Evolutionary conservation across 306 rosid species (phyloP).

Genomic region (Inga leiocalycina): DNA sequence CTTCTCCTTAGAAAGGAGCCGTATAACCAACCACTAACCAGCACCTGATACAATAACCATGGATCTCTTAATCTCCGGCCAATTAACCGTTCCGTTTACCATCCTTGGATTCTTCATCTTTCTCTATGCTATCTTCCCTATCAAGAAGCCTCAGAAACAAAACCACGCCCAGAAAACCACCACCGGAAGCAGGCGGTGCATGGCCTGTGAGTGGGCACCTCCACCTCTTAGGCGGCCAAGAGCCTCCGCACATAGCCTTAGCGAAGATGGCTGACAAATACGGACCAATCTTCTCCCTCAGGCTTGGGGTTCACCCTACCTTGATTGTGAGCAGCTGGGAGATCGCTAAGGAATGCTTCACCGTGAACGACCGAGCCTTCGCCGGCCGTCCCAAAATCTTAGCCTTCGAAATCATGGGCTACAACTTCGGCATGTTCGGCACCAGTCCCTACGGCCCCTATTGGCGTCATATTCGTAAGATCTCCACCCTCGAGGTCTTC

Average conservation of each 20-base stretch:
- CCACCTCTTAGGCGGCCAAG: slow-evolving; percentile 15
- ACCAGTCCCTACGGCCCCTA: slow-evolving; percentile 38
- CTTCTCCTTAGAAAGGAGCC: no score
- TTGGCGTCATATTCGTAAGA: slow-evolving; percentile 38
- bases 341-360: slow-evolving; percentile 19
- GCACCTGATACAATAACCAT: neutral
- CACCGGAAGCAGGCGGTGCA: slow-evolving; percentile 26
- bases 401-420: slow-evolving; percentile 8
- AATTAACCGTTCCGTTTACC: neutral
- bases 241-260: neutral
- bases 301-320: neutral
- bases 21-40: no score
- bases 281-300: neutral
- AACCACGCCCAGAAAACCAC: neutral
- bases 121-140: neutral
- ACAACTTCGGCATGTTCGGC: slow-evolving; percentile 18
- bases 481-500: slow-evolving; percentile 13
- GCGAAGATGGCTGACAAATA: slow-evolving; percentile 18
- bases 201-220: slow-evolving; percentile 46
- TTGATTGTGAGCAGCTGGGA: slow-evolving; percentile 22
- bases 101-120: neutral
- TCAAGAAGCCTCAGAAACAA: neutral
- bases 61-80: neutral
- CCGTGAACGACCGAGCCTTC: neutral
- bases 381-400: neutral